A percentile compares a stretch with the other conserved stretches of the same genome.
Evolutionary conservation across 306 rosid species (phyloP).

Genomic region (Prunus persica): DNA sequence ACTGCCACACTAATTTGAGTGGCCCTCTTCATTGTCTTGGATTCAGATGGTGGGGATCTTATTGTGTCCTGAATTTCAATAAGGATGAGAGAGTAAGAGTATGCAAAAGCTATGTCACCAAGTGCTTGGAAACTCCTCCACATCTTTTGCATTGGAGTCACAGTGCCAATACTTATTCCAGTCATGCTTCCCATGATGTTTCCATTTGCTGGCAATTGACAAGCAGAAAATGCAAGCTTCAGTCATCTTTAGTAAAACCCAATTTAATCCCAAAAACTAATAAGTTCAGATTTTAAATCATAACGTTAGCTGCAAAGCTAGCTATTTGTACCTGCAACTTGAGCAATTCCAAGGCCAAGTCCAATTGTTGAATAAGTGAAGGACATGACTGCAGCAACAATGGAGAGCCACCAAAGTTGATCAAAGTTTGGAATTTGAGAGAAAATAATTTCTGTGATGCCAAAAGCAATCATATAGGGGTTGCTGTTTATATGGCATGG

Average conservation of each 20-base stretch:
- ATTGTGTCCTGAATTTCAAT: slow-evolving; percentile 81
- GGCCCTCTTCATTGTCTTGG: slow-evolving; percentile 72
- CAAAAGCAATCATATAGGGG: slow-evolving; percentile 53
- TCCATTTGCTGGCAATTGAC: slow-evolving; percentile 31
- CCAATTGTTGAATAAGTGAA: slow-evolving; percentile 36
- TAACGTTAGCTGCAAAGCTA: neutral
- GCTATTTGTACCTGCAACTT: slow-evolving; percentile 18
- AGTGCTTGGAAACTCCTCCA: slow-evolving; percentile 68
- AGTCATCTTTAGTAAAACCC: neutral
- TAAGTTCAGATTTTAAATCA: neutral
- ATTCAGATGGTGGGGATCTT: slow-evolving; percentile 67
- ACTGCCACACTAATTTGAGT: slow-evolving; percentile 44
- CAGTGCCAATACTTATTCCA: slow-evolving; percentile 47
- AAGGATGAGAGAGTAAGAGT: slow-evolving; percentile 58
- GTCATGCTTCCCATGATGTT: slow-evolving; percentile 48
- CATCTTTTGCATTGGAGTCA: slow-evolving; percentile 43
- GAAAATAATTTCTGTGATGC: slow-evolving; percentile 39
- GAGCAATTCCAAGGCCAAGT: slow-evolving; percentile 31
- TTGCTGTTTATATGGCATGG: slow-evolving; percentile 52
- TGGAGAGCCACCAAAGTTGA: slow-evolving; percentile 36
- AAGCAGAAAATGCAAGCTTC: neutral
- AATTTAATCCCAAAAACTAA: neutral
- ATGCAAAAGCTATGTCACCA: slow-evolving; percentile 82
- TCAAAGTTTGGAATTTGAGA: slow-evolving; percentile 60
- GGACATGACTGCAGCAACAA: slow-evolving; percentile 42